These are phyloP conservation scores for Boletus speciosus DNA, from an alignment of 768 basidiomycete species.

Conservation along the genomic window DNA sequence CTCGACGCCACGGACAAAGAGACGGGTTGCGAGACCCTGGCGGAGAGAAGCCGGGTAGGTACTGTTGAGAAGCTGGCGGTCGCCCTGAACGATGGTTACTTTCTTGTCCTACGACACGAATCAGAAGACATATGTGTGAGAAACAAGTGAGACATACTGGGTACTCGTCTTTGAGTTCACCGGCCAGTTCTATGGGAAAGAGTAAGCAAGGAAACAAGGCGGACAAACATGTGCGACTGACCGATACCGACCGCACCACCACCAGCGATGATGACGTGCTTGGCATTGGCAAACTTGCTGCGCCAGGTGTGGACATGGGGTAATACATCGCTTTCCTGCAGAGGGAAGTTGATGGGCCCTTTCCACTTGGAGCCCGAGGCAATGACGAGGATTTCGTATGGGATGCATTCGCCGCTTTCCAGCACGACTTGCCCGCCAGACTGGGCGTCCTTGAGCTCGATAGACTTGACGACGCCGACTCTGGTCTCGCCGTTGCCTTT, in stretches of 20 bases:
- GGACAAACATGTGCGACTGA: conserved; percentile 16
- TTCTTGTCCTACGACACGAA: conserved; percentile 30
- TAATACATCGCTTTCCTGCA: conserved; percentile 25
- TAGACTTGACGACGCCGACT: conserved; percentile 35
- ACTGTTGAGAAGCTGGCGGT: conserved; percentile 50
- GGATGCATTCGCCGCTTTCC: conserved; percentile 44
- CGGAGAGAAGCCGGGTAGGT: conserved; percentile 56
- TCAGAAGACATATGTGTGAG: conserved; percentile 5
- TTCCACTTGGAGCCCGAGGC: conserved; percentile 56
- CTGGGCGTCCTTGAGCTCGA: conserved; percentile 34
- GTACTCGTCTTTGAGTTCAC: conserved; percentile 42
- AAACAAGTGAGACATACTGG: conserved; percentile 29
- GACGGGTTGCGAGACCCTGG: conserved; percentile 39
- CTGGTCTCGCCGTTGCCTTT: conserved; percentile 42
- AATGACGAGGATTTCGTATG: conserved; percentile 56
- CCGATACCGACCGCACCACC: conserved; percentile 57
- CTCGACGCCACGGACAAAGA: conserved; percentile 45
- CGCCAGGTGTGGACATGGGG: conserved; percentile 33
- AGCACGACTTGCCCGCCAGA: conserved; percentile 50
- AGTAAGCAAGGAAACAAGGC: background rate
- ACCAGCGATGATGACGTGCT: conserved; percentile 48
- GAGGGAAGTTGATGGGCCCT: conserved; percentile 47
- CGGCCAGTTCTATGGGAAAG: conserved; percentile 36
- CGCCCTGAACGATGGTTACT: conserved; percentile 60
- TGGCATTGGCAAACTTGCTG: conserved; percentile 31